Base-by-base conservation (phyloP, 352 stramenopile species). In the Phytophthora citrophthora region DNA sequence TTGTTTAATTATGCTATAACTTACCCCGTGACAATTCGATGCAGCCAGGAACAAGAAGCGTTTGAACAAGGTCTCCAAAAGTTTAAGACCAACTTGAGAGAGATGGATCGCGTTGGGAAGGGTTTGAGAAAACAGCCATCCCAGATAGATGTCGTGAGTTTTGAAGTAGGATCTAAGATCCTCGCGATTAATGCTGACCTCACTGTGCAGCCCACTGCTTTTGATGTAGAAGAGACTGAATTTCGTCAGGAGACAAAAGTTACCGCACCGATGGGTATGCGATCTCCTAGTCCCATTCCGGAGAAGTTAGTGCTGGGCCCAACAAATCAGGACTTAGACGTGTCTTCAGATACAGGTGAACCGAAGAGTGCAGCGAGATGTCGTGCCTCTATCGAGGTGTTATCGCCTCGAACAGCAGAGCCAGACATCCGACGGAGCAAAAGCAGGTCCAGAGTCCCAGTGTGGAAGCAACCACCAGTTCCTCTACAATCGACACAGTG, bases 101-200 rank as follows among this genome's bases (percentile, higher is more conserved):
- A 86, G 40, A 60, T 90, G 20, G 79, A 93, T 58, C 73, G 79
- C 1, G 72, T 83, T 8, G 82, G 80, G 0, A 89, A 90, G 64
- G 82, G 79, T 1, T 53, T 89, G 2, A 56, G 16, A 41, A 67
- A 51, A 27, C 51, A 58, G 13, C 34, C 46, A 18, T 55, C 39
- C 23, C 46, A 58, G 20, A 32, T 49, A 34, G 18, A 47, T n/a
- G 16, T 50, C 15, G 63, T 68, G 15, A 57, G 63, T 59, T 23
- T 49, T 44, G 4, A 9, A 53, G 8, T 16, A 32, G 27, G 27
- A 32, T 34, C 9, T 12, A 34, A 34, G 8, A 34, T 34, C 12
- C 29, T 34, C 29, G 11, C 29, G 29, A 5, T 13, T 13, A 34
- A 34, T 34, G 29, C 29, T 34, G 9, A 34, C 29, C 1, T 8